Conservation (phyloP, 441 rosid species). For the Metrosideros polymorpha region DNA sequence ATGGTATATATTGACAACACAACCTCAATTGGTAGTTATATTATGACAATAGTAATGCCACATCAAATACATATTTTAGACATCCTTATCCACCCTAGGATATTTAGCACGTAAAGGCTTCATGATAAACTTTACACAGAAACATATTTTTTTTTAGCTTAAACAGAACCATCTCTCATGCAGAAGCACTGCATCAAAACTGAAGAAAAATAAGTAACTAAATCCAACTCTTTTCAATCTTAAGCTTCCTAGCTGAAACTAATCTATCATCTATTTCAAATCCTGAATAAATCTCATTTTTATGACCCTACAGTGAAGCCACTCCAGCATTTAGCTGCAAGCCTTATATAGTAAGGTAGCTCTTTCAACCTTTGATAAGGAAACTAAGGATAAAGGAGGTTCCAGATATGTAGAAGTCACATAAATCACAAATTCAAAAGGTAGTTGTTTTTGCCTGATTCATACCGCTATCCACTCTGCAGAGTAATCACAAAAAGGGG, state of each 20-base stretch:
- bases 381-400: not conserved
- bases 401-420: not conserved
- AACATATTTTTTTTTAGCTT: not conserved
- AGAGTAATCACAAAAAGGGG: slow-evolving; percentile 73
- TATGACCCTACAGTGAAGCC: not conserved
- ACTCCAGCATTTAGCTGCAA: not conserved
- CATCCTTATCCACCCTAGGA: not conserved
- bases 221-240: not conserved
- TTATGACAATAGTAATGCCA: not conserved
- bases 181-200: not conserved
- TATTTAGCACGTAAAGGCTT: not conserved
- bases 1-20: not conserved
- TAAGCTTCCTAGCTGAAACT: not conserved
- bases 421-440: not conserved
- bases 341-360: not conserved
- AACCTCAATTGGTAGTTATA: not conserved
- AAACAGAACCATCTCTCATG: not conserved
- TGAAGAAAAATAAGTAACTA: not conserved
- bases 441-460: not conserved
- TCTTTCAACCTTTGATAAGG: not conserved
- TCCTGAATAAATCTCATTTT: not conserved
- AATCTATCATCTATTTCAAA: not conserved
- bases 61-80: not conserved
- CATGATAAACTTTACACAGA: not conserved
- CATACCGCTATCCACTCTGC: slow-evolving; percentile 96